Conservation (phyloP, 2,329 filamentous ascomycete genomes). For the Neonectria magnoliae region DNA sequence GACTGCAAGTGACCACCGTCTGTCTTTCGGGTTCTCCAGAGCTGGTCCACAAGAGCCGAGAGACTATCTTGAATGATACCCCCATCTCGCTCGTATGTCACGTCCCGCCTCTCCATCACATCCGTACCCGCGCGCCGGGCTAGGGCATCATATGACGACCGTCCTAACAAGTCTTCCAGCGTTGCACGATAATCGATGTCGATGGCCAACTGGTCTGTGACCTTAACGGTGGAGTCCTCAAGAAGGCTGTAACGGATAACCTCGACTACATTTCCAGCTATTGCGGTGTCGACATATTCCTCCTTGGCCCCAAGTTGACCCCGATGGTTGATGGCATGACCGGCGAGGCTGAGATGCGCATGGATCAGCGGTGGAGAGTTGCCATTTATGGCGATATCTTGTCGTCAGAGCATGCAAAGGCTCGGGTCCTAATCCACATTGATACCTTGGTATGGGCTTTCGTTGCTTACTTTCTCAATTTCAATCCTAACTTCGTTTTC, state of each 20-base stretch:
- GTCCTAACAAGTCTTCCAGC: conserved; percentile 61
- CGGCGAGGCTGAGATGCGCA: conserved; percentile 82
- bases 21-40: conserved; percentile 90
- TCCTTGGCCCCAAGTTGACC: conserved; percentile 88
- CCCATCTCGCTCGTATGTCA: conserved; percentile 87
- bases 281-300: conserved; percentile 95
- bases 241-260: conserved; percentile 81
- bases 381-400: conserved; percentile 96
- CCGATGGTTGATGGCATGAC: conserved; percentile 79
- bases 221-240: conserved; percentile 70
- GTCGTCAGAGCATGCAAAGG: conserved; percentile 97
- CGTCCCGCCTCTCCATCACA: conserved; percentile 8
- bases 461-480: not conserved
- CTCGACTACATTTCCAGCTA: conserved; percentile 87
- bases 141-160: not conserved
- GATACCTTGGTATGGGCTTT: conserved; percentile 78
- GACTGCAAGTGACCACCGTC: conserved; percentile 82
- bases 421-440: conserved; percentile 94
- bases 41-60: conserved; percentile 87
- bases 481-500: conserved; percentile 31
- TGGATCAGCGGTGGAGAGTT: conserved; percentile 90
- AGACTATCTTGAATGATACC: conserved; percentile 89
- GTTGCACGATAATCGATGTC: conserved; percentile 92
- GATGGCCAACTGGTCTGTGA: conserved; percentile 92
- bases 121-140: not conserved